phyloP scores from a whole-genome alignment of 139 green algal species.

The Tetradesmus lagerheimii region DNA sequence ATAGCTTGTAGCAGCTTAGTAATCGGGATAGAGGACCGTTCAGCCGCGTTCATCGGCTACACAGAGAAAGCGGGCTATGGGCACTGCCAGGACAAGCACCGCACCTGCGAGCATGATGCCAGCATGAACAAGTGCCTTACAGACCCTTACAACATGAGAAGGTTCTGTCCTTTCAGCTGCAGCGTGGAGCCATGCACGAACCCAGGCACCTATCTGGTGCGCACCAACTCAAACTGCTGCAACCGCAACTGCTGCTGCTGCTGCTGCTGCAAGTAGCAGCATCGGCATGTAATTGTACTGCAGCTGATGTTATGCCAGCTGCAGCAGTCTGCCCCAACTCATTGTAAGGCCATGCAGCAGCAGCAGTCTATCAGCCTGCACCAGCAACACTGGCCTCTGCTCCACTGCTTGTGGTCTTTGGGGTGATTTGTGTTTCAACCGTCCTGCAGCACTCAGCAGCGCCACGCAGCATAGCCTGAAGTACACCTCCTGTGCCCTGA shows the following conservation, averaged over 20 bases:
- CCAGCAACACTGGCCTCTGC: no score
- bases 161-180: conserved; percentile 57
- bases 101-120: conserved; percentile 43
- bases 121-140: conserved; percentile 51
- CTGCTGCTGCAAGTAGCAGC: background rate
- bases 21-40: background rate
- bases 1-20: background rate
- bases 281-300: background rate
- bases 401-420: no score
- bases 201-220: conserved; percentile 42
- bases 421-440: no score
- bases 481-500: background rate
- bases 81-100: conserved; percentile 51
- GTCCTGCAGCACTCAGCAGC: no score
- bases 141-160: conserved; percentile 64
- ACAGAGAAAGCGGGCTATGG: conserved; percentile 22
- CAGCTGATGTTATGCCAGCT: no score
- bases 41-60: conserved; percentile 57
- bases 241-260: background rate
- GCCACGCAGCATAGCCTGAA: background rate
- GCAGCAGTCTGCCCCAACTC: no score
- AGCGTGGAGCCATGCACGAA: conserved; percentile 44
- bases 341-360: no score
- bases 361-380: no score
- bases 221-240: background rate